phyloP scores from a whole-genome alignment of 1,284 basidiomycete genomes.

The Melampsora americana region DNA sequence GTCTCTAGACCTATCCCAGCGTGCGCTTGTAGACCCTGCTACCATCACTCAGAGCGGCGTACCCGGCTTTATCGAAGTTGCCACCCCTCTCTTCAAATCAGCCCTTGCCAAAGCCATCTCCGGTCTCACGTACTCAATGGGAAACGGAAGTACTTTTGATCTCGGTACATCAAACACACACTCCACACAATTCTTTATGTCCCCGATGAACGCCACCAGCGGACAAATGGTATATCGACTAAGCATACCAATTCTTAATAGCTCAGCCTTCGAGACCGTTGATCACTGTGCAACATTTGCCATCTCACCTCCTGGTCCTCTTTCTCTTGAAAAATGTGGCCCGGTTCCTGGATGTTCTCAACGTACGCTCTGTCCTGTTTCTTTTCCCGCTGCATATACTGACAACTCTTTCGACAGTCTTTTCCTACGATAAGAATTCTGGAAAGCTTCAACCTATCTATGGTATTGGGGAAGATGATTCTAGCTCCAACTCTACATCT shows the following conservation, averaged over 20 bases:
- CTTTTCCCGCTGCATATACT: background rate
- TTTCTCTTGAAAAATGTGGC: conserved; percentile 48
- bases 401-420: conserved; percentile 1
- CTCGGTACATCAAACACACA: conserved; percentile 48
- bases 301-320: conserved; percentile 47
- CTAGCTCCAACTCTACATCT: no score
- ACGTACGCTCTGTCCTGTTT: conserved; percentile 23
- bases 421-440: conserved; percentile 27
- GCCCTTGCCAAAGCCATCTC: conserved; percentile 47
- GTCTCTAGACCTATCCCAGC: background rate
- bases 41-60: conserved; percentile 44
- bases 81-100: conserved; percentile 47
- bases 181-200: conserved; percentile 50
- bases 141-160: conserved; percentile 45
- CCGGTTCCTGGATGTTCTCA: conserved; percentile 47
- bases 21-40: background rate
- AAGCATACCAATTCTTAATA: conserved; percentile 48
- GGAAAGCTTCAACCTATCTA: conserved; percentile 38
- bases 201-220: conserved; percentile 29
- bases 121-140: conserved; percentile 47
- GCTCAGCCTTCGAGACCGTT: conserved; percentile 44
- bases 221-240: conserved; percentile 47
- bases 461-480: background rate
- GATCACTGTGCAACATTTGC: conserved; percentile 51
- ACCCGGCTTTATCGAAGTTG: conserved; percentile 50